Conservation (phyloP, 805 yeast species). For the Yarrowia sp. region DNA sequence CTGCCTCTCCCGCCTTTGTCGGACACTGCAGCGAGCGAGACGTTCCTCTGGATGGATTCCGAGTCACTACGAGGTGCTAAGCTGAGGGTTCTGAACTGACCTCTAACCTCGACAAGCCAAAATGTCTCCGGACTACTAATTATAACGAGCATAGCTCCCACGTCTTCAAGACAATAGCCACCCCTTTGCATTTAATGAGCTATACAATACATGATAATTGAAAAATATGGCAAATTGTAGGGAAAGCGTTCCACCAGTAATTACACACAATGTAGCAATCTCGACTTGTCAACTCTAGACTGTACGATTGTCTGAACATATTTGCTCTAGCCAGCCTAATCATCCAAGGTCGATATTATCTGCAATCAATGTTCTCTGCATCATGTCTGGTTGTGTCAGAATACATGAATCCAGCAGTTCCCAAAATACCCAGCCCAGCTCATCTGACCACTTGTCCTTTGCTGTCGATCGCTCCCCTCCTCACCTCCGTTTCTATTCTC, state of each 20-base stretch:
- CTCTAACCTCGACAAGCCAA: too few relatives aligned
- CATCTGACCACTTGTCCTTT: background rate
- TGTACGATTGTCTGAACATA: too few relatives aligned
- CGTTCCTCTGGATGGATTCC: slow-evolving; percentile 32
- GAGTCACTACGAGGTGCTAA: slow-evolving; percentile 21
- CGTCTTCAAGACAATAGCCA: slow-evolving; percentile 8
- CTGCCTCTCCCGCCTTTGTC: slow-evolving; percentile 19
- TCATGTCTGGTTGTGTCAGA: slow-evolving; percentile 9
- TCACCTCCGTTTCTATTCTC: slow-evolving; percentile 30
- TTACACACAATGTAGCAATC: too few relatives aligned
- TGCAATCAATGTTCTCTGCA: slow-evolving; percentile 10
- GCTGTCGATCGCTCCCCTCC: background rate
- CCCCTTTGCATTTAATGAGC: slow-evolving; percentile 36
- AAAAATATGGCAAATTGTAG: background rate
- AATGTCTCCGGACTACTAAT: background rate
- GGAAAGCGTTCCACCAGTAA: too few relatives aligned
- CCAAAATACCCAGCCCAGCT: background rate
- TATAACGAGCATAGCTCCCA: background rate
- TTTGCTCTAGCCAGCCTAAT: too few relatives aligned
- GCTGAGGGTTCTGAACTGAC: too few relatives aligned
- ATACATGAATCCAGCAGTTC: background rate
- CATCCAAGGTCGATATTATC: background rate
- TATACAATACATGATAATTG: background rate
- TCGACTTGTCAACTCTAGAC: too few relatives aligned
- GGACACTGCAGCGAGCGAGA: slow-evolving; percentile 33